Base-by-base conservation (phyloP, 2,329 filamentous ascomycete genomes). In the Neurospora sp. region DNA sequence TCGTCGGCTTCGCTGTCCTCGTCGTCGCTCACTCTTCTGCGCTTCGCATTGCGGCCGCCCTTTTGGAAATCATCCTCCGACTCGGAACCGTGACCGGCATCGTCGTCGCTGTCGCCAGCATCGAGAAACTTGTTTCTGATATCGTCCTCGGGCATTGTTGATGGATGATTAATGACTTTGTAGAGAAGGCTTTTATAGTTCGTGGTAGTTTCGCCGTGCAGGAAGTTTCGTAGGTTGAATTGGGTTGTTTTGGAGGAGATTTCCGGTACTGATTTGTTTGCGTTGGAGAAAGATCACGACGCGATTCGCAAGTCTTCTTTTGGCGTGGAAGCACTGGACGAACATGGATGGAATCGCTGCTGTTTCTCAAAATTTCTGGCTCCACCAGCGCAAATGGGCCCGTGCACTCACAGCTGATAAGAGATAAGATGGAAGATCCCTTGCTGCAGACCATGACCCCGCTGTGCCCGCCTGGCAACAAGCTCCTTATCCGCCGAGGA, bases 111-210 rank as follows among this genome's bases (percentile, higher is more conserved):
- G 19, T 87, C 84, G 19, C 81, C 82, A 10, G 81, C 83, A 73
- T 90, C 88, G 38, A 94, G 85, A 75, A 90, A 94, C 68, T 91
- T 86, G 78, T 93, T 93, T 74, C 86, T 86, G 77, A 91, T 93
- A 76, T 90, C 86, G 52, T 87, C 83, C 1, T 89, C 80, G 91
- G 93, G 93, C 19, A 40, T 72, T 68, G 6, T 66, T 9, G 42
- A 36, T 39, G 3, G 28, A 62, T 62, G 13, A 58, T 58, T 28
- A 6, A 15, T 17, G 46, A 58, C 3, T 33, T 4, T 23, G 42
- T 46, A 46, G n/a, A 33, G 40, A n/a, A 58, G 38, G 13, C 2
- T 19, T 19, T 38, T 10, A 28, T 66, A 7, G 11, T 28, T 33
- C 13, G 46, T 58, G 11, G 7, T 7, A 7, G 15, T 17, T 33